Base-by-base conservation (phyloP, 164 flowering plant species). In the Vitis amurensis region DNA sequence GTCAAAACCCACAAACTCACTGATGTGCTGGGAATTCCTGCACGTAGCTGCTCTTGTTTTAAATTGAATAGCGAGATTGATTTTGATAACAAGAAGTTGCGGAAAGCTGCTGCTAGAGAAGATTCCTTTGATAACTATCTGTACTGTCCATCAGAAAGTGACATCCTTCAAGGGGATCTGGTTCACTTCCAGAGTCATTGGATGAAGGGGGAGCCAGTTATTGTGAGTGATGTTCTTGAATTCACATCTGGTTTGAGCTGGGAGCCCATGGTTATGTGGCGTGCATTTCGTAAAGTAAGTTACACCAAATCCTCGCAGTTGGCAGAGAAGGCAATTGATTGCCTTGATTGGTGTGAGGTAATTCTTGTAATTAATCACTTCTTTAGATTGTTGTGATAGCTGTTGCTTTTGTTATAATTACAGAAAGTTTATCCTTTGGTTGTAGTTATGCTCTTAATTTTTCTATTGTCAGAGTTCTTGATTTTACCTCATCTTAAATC, bases 231-330 rank as follows among this genome's bases (percentile, higher is more conserved):
- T 72, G 86, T 85, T 66, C 85, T 89, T 69, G 81, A 85, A 50
- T 63, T 68, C 50, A 67, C 91, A 30, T 68, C 77, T 63, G 91
- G 91, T 27, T 81, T 89, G 78, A 89, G 94, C 68, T 89, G 94
- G 93, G 94, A 89, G 64, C 91, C 94, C 10, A 87, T 83, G 91
- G 90, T 89, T 65, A 85, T 89, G 90, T 86, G 86, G 85, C 94
- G 94, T 74, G 94, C 90, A 50, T 74, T 78, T 50, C 91, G 90
- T 50, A 82, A 86, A 69, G 72, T 68, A 47, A 64, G 75, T 8
- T 17, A 51, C 11, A 82, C 66, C 14, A 71, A 73, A 64, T 61
- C 70, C 11, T 44, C 8, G n/a, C 67, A 67, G 12, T 63, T 84
- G 65, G 62, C 70, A 23, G 87, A 81, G 29, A 74, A 56, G 62